Evolutionary conservation across 2,329 filamentous ascomycete genomes (phyloP), one percentile per base, ranked within the genome.

Genomic region (Camptophora hylomeconis): DNA sequence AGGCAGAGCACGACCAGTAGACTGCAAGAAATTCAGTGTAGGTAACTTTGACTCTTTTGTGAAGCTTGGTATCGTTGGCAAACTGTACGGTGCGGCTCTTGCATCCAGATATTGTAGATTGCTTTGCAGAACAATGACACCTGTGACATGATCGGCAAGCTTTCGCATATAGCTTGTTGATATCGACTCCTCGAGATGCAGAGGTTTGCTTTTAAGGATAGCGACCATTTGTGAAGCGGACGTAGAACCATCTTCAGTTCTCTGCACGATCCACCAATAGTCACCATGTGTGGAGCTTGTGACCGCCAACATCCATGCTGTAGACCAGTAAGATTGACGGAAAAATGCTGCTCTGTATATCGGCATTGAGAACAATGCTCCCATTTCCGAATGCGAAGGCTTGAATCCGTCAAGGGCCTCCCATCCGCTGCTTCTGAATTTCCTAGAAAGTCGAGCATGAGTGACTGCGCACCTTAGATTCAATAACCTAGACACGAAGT

Each of bases 241-340:
- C 16, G 8, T 19, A 6, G 26, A 20, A 10, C 24, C 18, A 14
- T 15, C 14, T 3, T 20, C 5, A n/a, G 28, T 20, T 24, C 32
- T 35, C 12, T 53, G 51, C 15, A 82, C 60, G 35, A 86, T 58
- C 73, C 77, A 86, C 80, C 81, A 92, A 37, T 67, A 67, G 48
- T 89, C 80, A 30, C 81, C 80, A 45, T 67, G 65, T 46, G 80
- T 63, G 48, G 76, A 75, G 49, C 83, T 65, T 29, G 73, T 72
- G 24, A 79, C 66, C 40, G 75, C 74, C 20, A 92, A 57, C 38
- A 75, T 71, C 80, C 82, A 93, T 29, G 68, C 60, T 9, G 67
- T 49, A 7, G 64, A 65, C 81, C 86, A 92, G n/a, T 70, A 72
- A 33, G 61, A 61, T 44, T 74, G 75, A 44, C 67, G 71, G 38